These are phyloP conservation scores for Solanum lycopersicoides DNA, from an alignment of 257 asterid genomes.

Conservation along the genomic window DNA sequence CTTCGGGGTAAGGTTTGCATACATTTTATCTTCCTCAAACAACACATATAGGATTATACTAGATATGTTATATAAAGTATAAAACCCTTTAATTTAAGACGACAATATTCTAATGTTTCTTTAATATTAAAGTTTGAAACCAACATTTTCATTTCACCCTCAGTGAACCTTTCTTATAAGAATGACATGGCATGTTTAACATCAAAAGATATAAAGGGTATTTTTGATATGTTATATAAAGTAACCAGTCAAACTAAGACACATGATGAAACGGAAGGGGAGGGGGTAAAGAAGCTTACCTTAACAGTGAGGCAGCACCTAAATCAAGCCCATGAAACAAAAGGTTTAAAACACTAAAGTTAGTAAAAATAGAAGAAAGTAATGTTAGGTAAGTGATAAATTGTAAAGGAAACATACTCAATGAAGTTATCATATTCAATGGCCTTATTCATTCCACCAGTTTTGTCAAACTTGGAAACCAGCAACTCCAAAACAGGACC, in stretches of 20 bases:
- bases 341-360: neutral
- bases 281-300: neutral
- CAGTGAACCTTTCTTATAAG: neutral
- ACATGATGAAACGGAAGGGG: neutral
- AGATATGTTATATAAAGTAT: too few species aligned
- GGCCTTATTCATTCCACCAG: conserved; percentile 72
- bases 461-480: conserved; percentile 84
- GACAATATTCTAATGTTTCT: too few species aligned
- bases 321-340: neutral
- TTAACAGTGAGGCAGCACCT: neutral
- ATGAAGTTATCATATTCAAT: conserved; percentile 93
- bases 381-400: neutral
- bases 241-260: neutral
- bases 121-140: too few species aligned
- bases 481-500: conserved; percentile 63
- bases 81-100: too few species aligned
- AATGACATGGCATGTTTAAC: neutral
- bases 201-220: neutral
- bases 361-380: neutral
- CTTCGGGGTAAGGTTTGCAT: too few species aligned
- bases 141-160: too few species aligned
- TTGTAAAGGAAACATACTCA: conserved; percentile 44
- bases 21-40: too few species aligned
- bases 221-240: neutral
- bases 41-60: too few species aligned